phyloP scores from a whole-genome alignment of 2,329 filamentous ascomycete species.

The Beauveria brongniartii region DNA sequence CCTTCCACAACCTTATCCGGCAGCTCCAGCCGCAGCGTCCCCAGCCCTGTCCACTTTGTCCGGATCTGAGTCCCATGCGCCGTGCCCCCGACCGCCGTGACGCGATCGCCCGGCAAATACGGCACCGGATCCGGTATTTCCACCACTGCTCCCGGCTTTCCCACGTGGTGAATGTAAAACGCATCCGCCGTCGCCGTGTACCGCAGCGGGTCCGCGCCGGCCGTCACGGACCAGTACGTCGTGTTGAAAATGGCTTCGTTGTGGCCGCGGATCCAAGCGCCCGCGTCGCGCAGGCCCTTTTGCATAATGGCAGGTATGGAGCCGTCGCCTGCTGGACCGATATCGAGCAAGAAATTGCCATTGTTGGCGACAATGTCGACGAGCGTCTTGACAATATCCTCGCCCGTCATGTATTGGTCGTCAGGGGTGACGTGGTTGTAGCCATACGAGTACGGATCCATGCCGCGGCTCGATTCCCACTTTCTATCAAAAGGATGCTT shows the following conservation, averaged over 20 bases:
- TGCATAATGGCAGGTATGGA: slow-evolving; percentile 42
- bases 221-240: slow-evolving; percentile 43
- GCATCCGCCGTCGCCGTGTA: slow-evolving; percentile 45
- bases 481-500: slow-evolving; percentile 28
- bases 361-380: slow-evolving; percentile 48
- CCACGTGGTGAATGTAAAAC: slow-evolving; percentile 42
- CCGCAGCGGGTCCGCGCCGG: slow-evolving; percentile 35
- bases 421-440: slow-evolving; percentile 48
- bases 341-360: slow-evolving; percentile 47
- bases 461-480: slow-evolving; percentile 52
- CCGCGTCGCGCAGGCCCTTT: slow-evolving; percentile 40
- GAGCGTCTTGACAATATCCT: slow-evolving; percentile 36
- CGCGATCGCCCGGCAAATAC: slow-evolving; percentile 35
- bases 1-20: slow-evolving; percentile 23
- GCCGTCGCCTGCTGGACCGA: slow-evolving; percentile 48
- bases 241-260: slow-evolving; percentile 49
- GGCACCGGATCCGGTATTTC: slow-evolving; percentile 37
- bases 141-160: slow-evolving; percentile 28
- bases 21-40: slow-evolving; percentile 23
- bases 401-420: slow-evolving; percentile 43
- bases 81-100: slow-evolving; percentile 33
- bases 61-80: slow-evolving; percentile 17
- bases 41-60: slow-evolving; percentile 14
- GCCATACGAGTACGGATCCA: slow-evolving; percentile 53
- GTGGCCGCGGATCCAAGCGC: slow-evolving; percentile 45